Evolutionary conservation across 805 yeast genomes (phyloP), one percentile per base, ranked within the genome.

Genomic region (Cyberlindnera galapagoensis): DNA sequence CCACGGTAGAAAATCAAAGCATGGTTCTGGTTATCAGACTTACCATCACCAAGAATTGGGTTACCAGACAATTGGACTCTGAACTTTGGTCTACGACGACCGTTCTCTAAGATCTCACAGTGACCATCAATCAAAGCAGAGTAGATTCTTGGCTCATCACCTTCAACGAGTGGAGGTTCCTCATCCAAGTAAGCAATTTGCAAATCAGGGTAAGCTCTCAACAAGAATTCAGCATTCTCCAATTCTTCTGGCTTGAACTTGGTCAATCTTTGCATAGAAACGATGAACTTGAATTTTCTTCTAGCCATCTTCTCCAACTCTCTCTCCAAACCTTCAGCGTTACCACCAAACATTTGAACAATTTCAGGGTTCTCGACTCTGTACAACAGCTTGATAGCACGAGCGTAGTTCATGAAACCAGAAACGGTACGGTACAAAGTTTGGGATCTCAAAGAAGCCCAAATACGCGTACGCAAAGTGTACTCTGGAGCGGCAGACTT

Each of bases 361-460:
- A 86, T 78, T 59, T 84, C 95, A 27, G 94, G 94, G 60, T 85
- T 84, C 62, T 92, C 97, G 51, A 92, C 94, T 65, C 94, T 81
- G 67, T 86, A 87, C 39, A 90, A 69, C 51, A 90, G 67, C 62
- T 88, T 92, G 54, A 90, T 86, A 19, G 98, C 97, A 61, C 96
- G 80, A 19, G 96, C 82, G 59, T 90, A 90, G 67, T 90, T 92
- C 98, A 90, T 90, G 68, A 90, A 92, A 54, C 98, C 98, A 35
- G 96, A 84, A 33, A 90, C 90, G 29, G 98, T 92, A 62, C 98
- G 80, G 67, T 90, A 90, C 52, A 90, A 67, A 21, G 98, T 92
- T 69, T 90, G 98, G 24, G 96, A 82, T 64, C 98, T 78, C 52
- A 92, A 73, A 18, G 97, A 90, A 24, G 98, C 98, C 98, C 98